Conservation (phyloP, 2,329 filamentous ascomycete species). For the Delphinella strobiligena region DNA sequence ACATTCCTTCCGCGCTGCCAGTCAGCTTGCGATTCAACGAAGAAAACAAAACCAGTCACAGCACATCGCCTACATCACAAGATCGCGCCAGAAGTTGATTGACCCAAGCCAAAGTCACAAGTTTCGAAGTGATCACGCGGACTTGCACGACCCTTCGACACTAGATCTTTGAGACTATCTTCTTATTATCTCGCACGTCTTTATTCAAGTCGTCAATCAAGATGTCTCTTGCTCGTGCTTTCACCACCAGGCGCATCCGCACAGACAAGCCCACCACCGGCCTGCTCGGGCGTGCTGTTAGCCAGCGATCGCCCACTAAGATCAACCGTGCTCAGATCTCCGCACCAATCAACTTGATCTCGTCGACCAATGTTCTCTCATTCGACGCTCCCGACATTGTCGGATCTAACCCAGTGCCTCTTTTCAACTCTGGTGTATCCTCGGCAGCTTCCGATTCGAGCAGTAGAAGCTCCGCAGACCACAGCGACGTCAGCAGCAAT, state of each 20-base stretch:
- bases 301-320: constrained; percentile 32
- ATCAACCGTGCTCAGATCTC: constrained; percentile 67
- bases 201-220: constrained; percentile 12
- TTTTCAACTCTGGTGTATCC: constrained; percentile 9
- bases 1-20: constrained; percentile 4
- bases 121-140: background rate
- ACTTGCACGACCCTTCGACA: background rate
- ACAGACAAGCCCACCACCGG: constrained; percentile 54
- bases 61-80: background rate
- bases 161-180: background rate
- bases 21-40: constrained; percentile 1
- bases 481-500: constrained; percentile 53
- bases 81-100: background rate
- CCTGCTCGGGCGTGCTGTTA: constrained; percentile 27
- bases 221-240: constrained; percentile 56
- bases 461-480: constrained; percentile 50
- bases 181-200: background rate
- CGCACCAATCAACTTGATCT: constrained; percentile 70
- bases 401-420: constrained; percentile 16
- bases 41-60: background rate
- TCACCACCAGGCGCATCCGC: constrained; percentile 63
- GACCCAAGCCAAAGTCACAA: background rate
- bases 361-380: constrained; percentile 91
- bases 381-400: constrained; percentile 82
- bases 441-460: constrained; percentile 23